phyloP scores from a whole-genome alignment of 2,329 filamentous ascomycete species.

The Tolypocladium tundrense region DNA sequence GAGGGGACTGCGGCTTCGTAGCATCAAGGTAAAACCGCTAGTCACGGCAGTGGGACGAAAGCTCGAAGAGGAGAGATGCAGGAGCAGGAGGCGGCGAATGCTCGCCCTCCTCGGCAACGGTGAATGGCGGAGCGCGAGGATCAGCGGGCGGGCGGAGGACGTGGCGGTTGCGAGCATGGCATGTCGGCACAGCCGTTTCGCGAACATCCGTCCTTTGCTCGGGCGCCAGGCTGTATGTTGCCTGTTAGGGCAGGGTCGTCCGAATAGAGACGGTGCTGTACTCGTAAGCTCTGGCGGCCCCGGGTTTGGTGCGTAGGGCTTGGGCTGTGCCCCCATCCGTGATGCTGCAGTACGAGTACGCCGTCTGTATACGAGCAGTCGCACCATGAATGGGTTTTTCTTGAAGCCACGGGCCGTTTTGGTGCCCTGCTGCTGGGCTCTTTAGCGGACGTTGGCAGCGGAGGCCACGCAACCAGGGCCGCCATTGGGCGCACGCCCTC shows the following conservation, averaged over 20 bases:
- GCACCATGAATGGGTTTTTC: background rate
- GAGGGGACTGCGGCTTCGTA: background rate
- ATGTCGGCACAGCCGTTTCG: too few relatives aligned
- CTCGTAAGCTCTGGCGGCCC: background rate
- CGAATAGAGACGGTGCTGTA: background rate
- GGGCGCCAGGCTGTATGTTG: background rate
- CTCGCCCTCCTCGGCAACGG: background rate
- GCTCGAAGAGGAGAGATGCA: background rate
- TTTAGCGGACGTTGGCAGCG: background rate
- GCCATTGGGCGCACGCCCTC: background rate
- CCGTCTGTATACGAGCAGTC: background rate
- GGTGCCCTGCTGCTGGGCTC: background rate
- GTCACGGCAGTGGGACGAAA: background rate
- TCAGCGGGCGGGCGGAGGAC: background rate
- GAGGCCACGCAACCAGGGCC: background rate
- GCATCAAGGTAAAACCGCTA: constrained; percentile 1
- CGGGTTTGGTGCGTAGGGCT: background rate
- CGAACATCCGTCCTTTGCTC: background rate
- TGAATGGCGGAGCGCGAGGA: background rate
- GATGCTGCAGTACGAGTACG: background rate
- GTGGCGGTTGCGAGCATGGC: background rate
- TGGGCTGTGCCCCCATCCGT: background rate
- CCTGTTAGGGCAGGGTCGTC: background rate
- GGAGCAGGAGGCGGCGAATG: background rate
- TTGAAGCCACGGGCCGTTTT: background rate